Evolutionary conservation across 2,329 filamentous ascomycete genomes (phyloP).

Genomic region (Fusarium sp.): DNA sequence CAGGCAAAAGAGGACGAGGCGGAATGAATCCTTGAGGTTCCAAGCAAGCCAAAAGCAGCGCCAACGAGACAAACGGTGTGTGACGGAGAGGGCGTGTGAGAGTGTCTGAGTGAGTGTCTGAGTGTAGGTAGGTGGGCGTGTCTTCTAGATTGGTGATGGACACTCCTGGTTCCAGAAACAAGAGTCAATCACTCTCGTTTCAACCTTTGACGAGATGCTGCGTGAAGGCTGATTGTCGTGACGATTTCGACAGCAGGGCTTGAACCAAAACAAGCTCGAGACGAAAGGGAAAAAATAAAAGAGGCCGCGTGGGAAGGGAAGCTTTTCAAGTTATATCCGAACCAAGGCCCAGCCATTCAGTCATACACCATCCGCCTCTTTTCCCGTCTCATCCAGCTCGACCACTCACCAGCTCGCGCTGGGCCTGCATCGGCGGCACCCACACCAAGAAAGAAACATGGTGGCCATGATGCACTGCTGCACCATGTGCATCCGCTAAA

Average conservation of each 20-base stretch:
- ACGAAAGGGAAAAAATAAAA: neutral
- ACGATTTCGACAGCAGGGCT: too few relatives aligned
- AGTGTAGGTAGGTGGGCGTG: neutral
- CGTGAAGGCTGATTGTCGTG: neutral
- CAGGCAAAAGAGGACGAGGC: neutral
- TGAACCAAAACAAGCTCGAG: neutral
- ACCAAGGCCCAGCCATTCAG: slow-evolving; percentile 21
- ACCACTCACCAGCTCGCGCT: slow-evolving; percentile 28
- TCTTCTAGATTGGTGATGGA: neutral
- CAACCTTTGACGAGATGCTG: neutral
- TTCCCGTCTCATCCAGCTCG: slow-evolving; percentile 20
- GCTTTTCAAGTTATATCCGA: slow-evolving; percentile 33
- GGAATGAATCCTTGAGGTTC: slow-evolving; percentile 8
- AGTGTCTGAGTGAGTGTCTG: neutral
- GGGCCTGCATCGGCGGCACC: slow-evolving; percentile 27
- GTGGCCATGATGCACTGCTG: slow-evolving; percentile 23
- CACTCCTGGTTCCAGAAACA: neutral
- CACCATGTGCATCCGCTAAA: slow-evolving; percentile 1
- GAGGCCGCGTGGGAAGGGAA: slow-evolving; percentile 17
- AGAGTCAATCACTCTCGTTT: neutral
- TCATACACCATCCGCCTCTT: slow-evolving; percentile 19
- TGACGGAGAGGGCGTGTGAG: neutral
- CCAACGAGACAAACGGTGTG: neutral
- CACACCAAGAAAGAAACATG: slow-evolving; percentile 26
- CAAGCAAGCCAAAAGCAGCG: neutral